Percentiles rank a stretch among this genome's conserved stretches.
phyloP scores from a whole-genome alignment of 805 yeast species.

The Yarrowia alimentaria region DNA sequence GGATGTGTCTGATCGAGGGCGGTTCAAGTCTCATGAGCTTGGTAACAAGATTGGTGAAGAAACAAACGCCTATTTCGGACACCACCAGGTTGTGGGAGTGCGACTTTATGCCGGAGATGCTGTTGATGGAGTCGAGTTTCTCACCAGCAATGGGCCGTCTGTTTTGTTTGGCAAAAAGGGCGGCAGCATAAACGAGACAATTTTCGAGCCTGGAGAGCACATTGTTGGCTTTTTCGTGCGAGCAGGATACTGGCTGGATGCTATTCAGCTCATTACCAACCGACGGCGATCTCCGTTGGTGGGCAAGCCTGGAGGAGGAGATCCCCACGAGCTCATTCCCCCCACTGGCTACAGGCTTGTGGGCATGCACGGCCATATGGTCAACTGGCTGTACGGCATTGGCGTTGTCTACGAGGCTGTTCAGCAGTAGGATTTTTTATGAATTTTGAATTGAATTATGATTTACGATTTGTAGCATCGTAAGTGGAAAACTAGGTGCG shows the following conservation, averaged over 20 bases:
- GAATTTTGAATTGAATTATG: too few species aligned
- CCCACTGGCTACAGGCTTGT: constrained; percentile 62
- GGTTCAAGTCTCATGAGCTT: constrained; percentile 30
- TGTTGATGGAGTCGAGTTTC: constrained; percentile 74
- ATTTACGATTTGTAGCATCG: too few species aligned
- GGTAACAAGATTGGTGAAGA: constrained; percentile 38
- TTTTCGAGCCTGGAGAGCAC: constrained; percentile 55
- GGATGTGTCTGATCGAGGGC: constrained; percentile 16
- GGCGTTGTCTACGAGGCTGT: constrained; percentile 56
- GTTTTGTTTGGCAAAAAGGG: constrained; percentile 42
- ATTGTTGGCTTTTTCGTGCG: constrained; percentile 62
- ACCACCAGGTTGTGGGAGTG: constrained; percentile 45
- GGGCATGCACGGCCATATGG: constrained; percentile 71
- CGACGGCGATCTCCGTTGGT: constrained; percentile 46
- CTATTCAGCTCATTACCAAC: constrained; percentile 64
- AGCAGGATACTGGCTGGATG: constrained; percentile 89
- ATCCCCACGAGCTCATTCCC: constrained; percentile 54
- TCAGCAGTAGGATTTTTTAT: background rate
- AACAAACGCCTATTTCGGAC: constrained; percentile 37
- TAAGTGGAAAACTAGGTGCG: too few species aligned
- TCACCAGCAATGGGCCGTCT: constrained; percentile 36
- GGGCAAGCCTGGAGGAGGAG: constrained; percentile 73
- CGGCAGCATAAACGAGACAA: constrained; percentile 48
- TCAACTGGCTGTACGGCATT: constrained; percentile 70
- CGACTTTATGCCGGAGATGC: constrained; percentile 74